Percentiles rank a stretch among this genome's conserved stretches.
These are phyloP conservation scores for Agaricus sinodeliciosus DNA, from an alignment of 768 basidiomycete genomes.

Conservation along the genomic window DNA sequence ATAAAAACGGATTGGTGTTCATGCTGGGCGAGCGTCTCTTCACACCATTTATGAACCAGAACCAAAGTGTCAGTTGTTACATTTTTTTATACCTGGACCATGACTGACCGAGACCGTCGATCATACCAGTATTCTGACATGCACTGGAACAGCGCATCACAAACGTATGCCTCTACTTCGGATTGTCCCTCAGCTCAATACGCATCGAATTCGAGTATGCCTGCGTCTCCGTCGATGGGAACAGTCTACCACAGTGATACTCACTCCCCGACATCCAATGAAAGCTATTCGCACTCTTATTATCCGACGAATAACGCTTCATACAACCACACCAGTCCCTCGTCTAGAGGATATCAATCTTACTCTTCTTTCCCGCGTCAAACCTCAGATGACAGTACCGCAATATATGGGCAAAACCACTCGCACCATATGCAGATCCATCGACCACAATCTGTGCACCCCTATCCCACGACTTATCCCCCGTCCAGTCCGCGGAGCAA, in stretches of 20 bases:
- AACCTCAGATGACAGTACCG: slow-evolving; percentile 2
- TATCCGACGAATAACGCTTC: slow-evolving; percentile 14
- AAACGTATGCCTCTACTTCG: not conserved
- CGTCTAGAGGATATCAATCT: slow-evolving; percentile 16
- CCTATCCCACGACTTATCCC: slow-evolving; percentile 26
- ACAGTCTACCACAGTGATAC: slow-evolving; percentile 1
- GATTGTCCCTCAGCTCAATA: slow-evolving; percentile 4
- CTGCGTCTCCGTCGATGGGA: slow-evolving; percentile 4
- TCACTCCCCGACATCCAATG: slow-evolving; percentile 5
- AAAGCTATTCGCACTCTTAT: slow-evolving; percentile 17
- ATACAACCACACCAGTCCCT: slow-evolving; percentile 18
- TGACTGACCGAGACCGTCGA: slow-evolving; percentile 25
- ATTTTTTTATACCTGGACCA: slow-evolving; percentile 13
- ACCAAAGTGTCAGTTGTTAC: not conserved
- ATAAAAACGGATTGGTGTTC: slow-evolving; percentile 21
- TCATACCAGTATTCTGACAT: slow-evolving; percentile 26
- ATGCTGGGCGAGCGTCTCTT: slow-evolving; percentile 17
- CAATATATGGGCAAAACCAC: slow-evolving; percentile 9
- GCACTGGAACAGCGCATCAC: slow-evolving; percentile 26
- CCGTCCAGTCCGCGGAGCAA: slow-evolving; percentile 32
- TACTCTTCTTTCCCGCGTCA: slow-evolving; percentile 15
- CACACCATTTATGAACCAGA: slow-evolving; percentile 20
- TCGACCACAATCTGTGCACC: slow-evolving; percentile 25
- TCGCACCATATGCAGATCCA: slow-evolving; percentile 18
- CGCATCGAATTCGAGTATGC: not conserved